Evolutionary conservation across 2,329 filamentous ascomycete species (phyloP), one percentile per base, ranked within the genome.

Genomic region (Ophiostoma populinum): DNA sequence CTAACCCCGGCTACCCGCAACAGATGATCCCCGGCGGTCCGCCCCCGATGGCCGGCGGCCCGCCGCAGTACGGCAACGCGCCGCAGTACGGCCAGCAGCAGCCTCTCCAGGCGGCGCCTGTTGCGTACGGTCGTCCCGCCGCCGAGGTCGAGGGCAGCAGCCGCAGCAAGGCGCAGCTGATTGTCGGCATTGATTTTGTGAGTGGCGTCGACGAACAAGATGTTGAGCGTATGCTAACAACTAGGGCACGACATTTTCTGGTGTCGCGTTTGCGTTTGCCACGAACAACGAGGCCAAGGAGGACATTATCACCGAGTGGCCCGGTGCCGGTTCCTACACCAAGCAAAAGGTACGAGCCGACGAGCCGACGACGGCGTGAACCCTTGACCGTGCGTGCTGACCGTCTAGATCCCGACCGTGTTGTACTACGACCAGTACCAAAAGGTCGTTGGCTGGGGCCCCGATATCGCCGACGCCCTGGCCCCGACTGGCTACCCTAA

Each of bases 341-440:
- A 95, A 95, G 62, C 90, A 98, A 61, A 98, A 98, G 78, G 87
- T 92, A 55, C 30, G 55, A 40, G 17, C 5, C 8, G 8, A 15
- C 16, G 3, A 7, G 16, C 4, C 2, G 5, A 19, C n/a, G 9
- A 21, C 9, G 9, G 20, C 9, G 20, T 21, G 20, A 21, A 6
- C 6, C 6, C 6, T 4, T 6, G 18, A 38, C 13, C 24, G 10
- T 13, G 18, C 25, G 9, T 21, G 13, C 20, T 37, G 15, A 24
- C 31, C 8, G 1, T 24, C 17, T 50, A 92, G 90, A 95, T 98
- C 48, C 90, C 90, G 12, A 95, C 90, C 11, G 90, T 98, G n/a
- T 71, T 98, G 41, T 98, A 98, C 64, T 98, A 98, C 54, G 90
- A 98, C 54, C 87, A 95, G 59, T 93, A 94, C 57, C 90, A 98